Base-by-base conservation (phyloP, 345 rosid species). In the Cardamine chenopodiifolia region DNA sequence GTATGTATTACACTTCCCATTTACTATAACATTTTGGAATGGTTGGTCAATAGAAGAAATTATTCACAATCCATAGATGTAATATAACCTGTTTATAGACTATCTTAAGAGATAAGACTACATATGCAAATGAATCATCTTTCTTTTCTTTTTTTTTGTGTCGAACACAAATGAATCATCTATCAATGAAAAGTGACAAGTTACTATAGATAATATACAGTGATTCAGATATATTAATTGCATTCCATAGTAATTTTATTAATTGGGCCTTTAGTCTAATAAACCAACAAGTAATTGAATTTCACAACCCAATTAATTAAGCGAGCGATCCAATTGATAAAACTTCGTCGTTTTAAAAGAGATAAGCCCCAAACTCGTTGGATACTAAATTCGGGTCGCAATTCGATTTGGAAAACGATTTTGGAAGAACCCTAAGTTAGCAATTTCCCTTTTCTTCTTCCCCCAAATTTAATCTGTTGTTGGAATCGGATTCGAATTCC, bases 391-490 rank as follows among this genome's bases (percentile, higher is more conserved):
- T 42, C 53, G 68, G 25, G 50, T 47, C 22, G 48, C 48, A 45
- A 63, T 70, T 69, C 35, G 18, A 56, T 20, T 55, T 2, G 5
- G 15, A 44, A 44, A 17, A n/a, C 60, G 37, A 23, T 31, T 31
- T 70, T 12, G 39, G 56, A 71, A 40, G 62, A 77, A 58, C 81
- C 77, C 77, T 71, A 65, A 17, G 8, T 65, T 31, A 10, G 1
- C 42, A 39, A 22, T n/a, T 47, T 39, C 17, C 20, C 2, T 4
- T 35, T 35, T 35, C 13, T 23, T 63, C 72, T 45, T n/a, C 66
- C 15, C 57, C 34, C 25, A 26, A 64, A 56, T 47, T 22, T 0
- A 2, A 31, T 49, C 22, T 20, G 17, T 48, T 45, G n/a, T 50
- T 31, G n/a, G 37, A 40, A n/a, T 71, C 17, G 34, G 12, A 59